These are phyloP conservation scores for Phaseolus lunatus DNA, from an alignment of 306 rosid genomes.

Conservation along the genomic window DNA sequence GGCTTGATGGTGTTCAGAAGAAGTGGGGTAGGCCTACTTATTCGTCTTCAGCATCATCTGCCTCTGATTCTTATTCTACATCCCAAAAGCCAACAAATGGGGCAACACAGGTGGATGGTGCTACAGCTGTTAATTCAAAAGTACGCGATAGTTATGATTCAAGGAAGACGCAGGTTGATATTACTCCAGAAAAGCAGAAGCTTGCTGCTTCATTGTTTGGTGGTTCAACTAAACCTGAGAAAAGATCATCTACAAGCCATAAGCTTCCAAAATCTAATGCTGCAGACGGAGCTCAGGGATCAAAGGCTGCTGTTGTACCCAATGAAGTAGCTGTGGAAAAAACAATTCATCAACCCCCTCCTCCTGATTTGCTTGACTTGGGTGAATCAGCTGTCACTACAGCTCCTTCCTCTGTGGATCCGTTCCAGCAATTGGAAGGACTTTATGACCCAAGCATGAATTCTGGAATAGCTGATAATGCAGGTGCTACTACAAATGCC, in stretches of 20 bases:
- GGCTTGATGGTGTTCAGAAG: conserved; percentile 88
- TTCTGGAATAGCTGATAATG: conserved; percentile 49
- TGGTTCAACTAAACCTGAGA: conserved; percentile 69
- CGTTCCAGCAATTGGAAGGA: conserved; percentile 81
- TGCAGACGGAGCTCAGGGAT: conserved; percentile 54
- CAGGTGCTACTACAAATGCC: conserved; percentile 46
- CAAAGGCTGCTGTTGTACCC: conserved; percentile 52
- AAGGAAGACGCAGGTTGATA: conserved; percentile 64
- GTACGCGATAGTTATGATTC: conserved; percentile 61
- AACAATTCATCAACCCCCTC: conserved; percentile 66
- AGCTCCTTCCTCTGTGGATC: conserved; percentile 63
- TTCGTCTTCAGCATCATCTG: conserved; percentile 60
- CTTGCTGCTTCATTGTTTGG: conserved; percentile 94
- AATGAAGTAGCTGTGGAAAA: conserved; percentile 48
- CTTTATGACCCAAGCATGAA: conserved; percentile 64
- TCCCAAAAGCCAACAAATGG: conserved; percentile 69
- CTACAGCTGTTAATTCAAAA: conserved; percentile 55
- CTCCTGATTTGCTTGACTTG: conserved; percentile 84
- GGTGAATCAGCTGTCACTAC: conserved; percentile 61
- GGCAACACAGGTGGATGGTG: conserved; percentile 56
- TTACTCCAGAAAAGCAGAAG: conserved; percentile 79
- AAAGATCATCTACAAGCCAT: conserved; percentile 61
- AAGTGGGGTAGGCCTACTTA: conserved; percentile 83
- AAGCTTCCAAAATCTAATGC: conserved; percentile 58
- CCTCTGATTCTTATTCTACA: conserved; percentile 54